phyloP scores from a whole-genome alignment of 1,284 basidiomycete species.

The Malassezia arunalokei region DNA sequence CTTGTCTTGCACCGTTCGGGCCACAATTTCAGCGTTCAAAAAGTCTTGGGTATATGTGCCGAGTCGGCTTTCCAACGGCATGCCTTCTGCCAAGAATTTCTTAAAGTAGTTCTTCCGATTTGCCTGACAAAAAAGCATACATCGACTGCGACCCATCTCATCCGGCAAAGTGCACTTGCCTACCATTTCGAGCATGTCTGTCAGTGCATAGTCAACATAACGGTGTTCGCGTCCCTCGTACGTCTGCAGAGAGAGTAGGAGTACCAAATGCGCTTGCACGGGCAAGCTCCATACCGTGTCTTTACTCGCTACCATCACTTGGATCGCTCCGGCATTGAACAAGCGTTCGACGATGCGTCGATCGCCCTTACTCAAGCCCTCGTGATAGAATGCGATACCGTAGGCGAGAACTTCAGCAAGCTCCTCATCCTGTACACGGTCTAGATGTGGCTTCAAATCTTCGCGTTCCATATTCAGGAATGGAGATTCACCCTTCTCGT shows the following conservation, averaged over 20 bases:
- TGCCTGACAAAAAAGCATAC: conserved; percentile 91
- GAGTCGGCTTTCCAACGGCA: conserved; percentile 78
- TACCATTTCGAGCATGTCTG: conserved; percentile 98
- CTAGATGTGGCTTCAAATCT: conserved; percentile 76
- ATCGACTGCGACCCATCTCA: conserved; percentile 61
- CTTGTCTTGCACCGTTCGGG: conserved; percentile 76
- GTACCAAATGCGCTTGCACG: conserved; percentile 85
- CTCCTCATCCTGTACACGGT: conserved; percentile 65
- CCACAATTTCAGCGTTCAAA: conserved; percentile 94
- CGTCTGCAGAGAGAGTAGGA: conserved; percentile 93
- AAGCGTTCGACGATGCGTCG: conserved; percentile 85
- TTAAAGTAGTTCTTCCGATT: conserved; percentile 93
- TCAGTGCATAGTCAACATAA: conserved; percentile 92
- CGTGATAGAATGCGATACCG: conserved; percentile 91
- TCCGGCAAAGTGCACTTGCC: conserved; percentile 72
- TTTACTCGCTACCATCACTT: conserved; percentile 83
- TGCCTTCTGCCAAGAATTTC: conserved; percentile 89
- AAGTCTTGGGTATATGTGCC: conserved; percentile 67
- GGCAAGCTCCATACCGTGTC: conserved; percentile 93
- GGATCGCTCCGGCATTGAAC: conserved; percentile 86
- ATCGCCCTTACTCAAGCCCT: conserved; percentile 79
- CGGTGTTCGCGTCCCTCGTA: conserved; percentile 61
- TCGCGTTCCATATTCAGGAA: conserved; percentile 80
- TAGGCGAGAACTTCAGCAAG: conserved; percentile 72
- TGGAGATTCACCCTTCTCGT: conserved; percentile 48